Evolutionary conservation across 2,329 filamentous ascomycete species (phyloP).

Genomic region (Simplicillium sp.): DNA sequence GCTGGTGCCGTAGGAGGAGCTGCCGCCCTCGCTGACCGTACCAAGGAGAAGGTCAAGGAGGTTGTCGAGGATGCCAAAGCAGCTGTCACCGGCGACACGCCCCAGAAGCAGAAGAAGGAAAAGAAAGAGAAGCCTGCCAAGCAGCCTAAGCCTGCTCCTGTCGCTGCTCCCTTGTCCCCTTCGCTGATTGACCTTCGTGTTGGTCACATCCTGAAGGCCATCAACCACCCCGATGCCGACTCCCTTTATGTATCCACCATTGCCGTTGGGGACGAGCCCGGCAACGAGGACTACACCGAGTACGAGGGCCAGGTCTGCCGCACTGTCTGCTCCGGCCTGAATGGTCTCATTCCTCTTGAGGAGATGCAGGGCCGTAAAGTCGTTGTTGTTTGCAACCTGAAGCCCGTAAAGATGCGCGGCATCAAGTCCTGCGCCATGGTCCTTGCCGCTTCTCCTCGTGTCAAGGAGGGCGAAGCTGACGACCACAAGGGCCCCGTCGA

Average conservation of each 20-base stretch:
- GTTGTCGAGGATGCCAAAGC: constrained; percentile 41
- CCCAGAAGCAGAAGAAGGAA: constrained; percentile 82
- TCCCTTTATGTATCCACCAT: constrained; percentile 93
- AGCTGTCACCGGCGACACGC: constrained; percentile 29
- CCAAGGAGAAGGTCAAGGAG: constrained; percentile 49
- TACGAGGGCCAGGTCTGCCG: constrained; percentile 86
- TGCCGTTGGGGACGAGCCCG: constrained; percentile 75
- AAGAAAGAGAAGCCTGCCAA: constrained; percentile 87
- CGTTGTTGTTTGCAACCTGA: constrained; percentile 92
- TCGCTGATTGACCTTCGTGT: constrained; percentile 89
- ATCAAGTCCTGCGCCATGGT: constrained; percentile 78
- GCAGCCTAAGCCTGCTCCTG: constrained; percentile 55
- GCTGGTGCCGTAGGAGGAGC: constrained; percentile 37
- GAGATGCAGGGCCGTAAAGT: constrained; percentile 97
- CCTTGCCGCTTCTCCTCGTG: constrained; percentile 78
- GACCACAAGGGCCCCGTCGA: constrained; percentile 88
- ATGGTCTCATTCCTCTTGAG: constrained; percentile 82
- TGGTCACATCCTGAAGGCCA: constrained; percentile 91
- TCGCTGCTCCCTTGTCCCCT: constrained; percentile 70
- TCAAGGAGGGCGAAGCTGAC: constrained; percentile 72
- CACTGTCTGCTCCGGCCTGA: constrained; percentile 94
- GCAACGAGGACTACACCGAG: constrained; percentile 79
- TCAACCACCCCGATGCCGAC: constrained; percentile 94
- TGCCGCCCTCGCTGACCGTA: constrained; percentile 46
- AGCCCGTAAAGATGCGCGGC: constrained; percentile 98